Base-by-base conservation (phyloP, 2,329 filamentous ascomycete species). In the Colletotrichum sp. region DNA sequence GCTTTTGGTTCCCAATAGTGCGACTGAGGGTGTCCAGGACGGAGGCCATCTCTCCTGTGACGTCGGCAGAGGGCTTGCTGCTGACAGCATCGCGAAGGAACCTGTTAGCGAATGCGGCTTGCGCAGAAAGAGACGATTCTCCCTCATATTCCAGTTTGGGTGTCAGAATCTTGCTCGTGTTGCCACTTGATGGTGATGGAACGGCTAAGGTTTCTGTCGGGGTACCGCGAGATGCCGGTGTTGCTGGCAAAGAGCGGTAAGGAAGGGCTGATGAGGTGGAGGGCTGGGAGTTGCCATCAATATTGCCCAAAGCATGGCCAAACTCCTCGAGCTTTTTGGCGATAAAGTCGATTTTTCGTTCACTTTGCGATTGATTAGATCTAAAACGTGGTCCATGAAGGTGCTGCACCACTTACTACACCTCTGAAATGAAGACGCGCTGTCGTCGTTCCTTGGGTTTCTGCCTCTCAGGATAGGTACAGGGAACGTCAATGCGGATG, bases 71-170 rank as follows among this genome's bases (percentile, higher is more conserved):
- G 3, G 73, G 69, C 10, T 73, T 77, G 48, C 72, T 78, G 39
- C 52, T 76, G 28, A 81, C 72, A 28, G 77, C 70, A 18, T 74
- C 66, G 12, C 58, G 66, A 4, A 81, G 74, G 36, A 81, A 80
- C 27, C 28, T 74, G 10, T 75, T 78, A 2, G 80, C 80, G 10
- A 78, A 79, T 3, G 79, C 75, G 3, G 79, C 77, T 13, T 80
- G 79, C 1, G 79, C 71, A 16, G 77, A 77, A 1, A 79, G 67
- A 2, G 77, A 78, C 0, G 72, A 78, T 58, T 80, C 79, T 22
- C 78, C 78, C 36, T 78, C 74, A n/a, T 78, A 78, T 28, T 79
- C 76, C 32, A 68, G 28, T 55, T 77, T 65, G 7, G 70, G 58
- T 27, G 56, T 70, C 9, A 71, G 18, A 3, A 56, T 61, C 34